These are phyloP conservation scores for Xylaria sp. DNA, from an alignment of 2,329 filamentous ascomycete species.

Conservation along the genomic window DNA sequence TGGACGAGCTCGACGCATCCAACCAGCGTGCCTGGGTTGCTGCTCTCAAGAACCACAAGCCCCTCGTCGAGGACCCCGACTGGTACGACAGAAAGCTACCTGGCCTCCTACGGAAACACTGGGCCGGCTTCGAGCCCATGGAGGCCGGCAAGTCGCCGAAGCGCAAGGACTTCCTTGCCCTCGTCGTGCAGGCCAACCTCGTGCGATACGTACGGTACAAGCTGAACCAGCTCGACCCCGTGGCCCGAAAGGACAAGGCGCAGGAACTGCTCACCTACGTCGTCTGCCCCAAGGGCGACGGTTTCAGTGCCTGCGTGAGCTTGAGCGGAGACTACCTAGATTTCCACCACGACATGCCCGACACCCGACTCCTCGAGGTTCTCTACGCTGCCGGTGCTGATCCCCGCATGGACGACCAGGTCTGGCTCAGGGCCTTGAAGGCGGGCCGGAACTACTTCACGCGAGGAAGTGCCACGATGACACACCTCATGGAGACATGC, in stretches of 20 bases:
- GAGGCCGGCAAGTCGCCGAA: conserved; percentile 32
- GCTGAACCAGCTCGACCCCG: conserved; percentile 18
- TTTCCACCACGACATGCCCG: conserved; percentile 34
- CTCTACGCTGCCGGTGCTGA: conserved; percentile 29
- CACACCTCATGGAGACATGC: conserved; percentile 29
- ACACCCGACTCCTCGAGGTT: conserved; percentile 27
- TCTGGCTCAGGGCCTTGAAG: conserved; percentile 28
- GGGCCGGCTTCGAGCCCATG: conserved; percentile 33
- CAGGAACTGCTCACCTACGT: conserved; percentile 31
- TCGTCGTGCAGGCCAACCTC: conserved; percentile 30
- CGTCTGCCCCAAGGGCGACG: conserved; percentile 30
- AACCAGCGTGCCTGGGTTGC: conserved; percentile 29
- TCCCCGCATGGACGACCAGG: conserved; percentile 22
- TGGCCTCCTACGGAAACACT: conserved; percentile 27
- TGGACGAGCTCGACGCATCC: conserved; percentile 30
- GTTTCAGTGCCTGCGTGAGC: conserved; percentile 30
- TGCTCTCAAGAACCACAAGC: conserved; percentile 27
- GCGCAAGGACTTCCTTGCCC: conserved; percentile 29
- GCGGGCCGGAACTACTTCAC: conserved; percentile 31
- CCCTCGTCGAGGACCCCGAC: conserved; percentile 31
- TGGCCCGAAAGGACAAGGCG: conserved; percentile 25
- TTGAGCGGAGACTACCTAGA: conserved; percentile 32
- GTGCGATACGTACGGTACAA: conserved; percentile 26
- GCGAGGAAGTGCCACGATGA: conserved; percentile 29
- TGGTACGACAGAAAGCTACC: conserved; percentile 30